phyloP scores from a whole-genome alignment of 1,284 basidiomycete genomes.

The Apiotrichum porosum region DNA sequence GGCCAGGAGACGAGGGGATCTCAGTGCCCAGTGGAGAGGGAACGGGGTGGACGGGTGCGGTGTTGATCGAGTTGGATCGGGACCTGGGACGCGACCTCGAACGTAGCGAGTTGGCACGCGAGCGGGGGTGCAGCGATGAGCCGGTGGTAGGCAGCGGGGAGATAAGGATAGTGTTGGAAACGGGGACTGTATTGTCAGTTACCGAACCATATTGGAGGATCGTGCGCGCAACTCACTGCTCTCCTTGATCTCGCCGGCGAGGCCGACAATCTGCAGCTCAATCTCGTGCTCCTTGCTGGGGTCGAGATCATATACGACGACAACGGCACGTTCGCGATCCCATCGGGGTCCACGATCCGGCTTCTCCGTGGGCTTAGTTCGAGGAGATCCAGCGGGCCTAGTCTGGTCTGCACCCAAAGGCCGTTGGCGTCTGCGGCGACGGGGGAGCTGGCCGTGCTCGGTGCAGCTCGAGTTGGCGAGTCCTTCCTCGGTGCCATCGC shows the following conservation, averaged over 20 bases:
- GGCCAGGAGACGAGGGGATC: conserved; percentile 8
- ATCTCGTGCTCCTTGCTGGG: conserved; percentile 49
- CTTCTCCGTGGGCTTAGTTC: conserved; percentile 1
- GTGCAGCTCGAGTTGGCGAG: conserved; percentile 10
- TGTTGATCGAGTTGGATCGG: conserved; percentile 43
- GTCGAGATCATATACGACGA: conserved; percentile 46
- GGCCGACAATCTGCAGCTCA: conserved; percentile 46
- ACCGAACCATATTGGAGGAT: not conserved
- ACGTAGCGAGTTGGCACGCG: conserved; percentile 45
- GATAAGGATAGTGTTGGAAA: conserved; percentile 39
- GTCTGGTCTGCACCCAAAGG: not conserved
- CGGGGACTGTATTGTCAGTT: conserved; percentile 13
- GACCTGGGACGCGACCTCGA: conserved; percentile 43
- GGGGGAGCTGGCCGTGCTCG: not conserved
- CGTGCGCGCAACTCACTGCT: conserved; percentile 28
- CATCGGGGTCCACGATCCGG: conserved; percentile 5
- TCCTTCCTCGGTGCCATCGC: conserved; percentile 7
- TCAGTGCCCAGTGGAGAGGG: conserved; percentile 13
- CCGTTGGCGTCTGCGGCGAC: not conserved
- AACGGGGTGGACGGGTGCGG: conserved; percentile 17
- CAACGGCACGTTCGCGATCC: conserved; percentile 43
- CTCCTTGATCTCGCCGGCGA: conserved; percentile 29
- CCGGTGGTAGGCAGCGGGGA: conserved; percentile 31
- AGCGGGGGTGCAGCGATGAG: conserved; percentile 30
- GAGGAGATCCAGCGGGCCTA: not conserved